These are phyloP conservation scores for Verticillium albo-atrum DNA, from an alignment of 2,329 filamentous ascomycete species.

Conservation along the genomic window DNA sequence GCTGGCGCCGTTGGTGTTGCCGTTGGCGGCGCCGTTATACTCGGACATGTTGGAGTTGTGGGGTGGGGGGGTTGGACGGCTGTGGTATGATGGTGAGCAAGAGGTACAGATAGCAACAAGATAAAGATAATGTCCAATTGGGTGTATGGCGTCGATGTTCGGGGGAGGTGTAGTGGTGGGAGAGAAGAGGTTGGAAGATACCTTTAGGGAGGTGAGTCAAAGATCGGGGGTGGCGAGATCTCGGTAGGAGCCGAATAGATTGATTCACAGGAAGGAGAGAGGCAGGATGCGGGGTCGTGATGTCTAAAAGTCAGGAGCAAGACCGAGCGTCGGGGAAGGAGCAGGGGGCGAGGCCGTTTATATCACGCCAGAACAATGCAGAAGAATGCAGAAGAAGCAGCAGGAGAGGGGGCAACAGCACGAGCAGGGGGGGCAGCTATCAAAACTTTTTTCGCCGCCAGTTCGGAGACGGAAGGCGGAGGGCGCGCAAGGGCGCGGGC, in stretches of 20 bases:
- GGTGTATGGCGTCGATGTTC: background rate
- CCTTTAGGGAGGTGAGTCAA: background rate
- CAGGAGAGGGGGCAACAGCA: background rate
- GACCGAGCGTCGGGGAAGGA: background rate
- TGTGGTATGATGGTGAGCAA: background rate
- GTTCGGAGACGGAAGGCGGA: background rate
- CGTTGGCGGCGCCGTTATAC: slow-evolving; percentile 2
- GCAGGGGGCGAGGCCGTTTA: background rate
- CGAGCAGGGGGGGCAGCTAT: background rate
- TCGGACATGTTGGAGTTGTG: slow-evolving; percentile 4
- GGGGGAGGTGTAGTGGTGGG: background rate
- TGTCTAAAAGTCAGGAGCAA: background rate
- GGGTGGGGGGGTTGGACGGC: background rate
- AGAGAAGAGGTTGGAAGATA: background rate
- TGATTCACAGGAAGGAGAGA: background rate
- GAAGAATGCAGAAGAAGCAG: background rate
- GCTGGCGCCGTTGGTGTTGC: slow-evolving; percentile 7
- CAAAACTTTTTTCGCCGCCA: background rate
- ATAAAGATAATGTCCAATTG: background rate
- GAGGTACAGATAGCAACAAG: background rate
- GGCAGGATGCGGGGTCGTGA: background rate
- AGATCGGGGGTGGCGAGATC: background rate
- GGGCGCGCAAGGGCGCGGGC: background rate
- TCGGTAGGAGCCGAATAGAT: background rate
- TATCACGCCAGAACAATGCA: background rate